Evolutionary conservation across 805 yeast species (phyloP).

Genomic region (Candida morakotiae): DNA sequence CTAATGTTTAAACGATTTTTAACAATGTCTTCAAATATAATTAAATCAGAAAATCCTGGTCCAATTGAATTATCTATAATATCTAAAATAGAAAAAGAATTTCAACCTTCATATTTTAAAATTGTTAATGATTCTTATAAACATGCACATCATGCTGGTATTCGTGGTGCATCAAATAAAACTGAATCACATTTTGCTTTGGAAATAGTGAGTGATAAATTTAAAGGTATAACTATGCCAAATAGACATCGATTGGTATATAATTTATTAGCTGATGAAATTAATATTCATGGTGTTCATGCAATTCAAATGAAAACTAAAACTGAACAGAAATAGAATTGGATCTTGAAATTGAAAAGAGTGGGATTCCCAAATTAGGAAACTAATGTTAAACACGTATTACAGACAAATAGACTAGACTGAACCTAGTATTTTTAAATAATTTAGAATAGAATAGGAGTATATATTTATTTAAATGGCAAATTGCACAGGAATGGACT

Average conservation of each 20-base stretch:
- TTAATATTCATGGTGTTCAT: slow-evolving; percentile 70
- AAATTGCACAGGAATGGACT: too few species aligned
- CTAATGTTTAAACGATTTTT: slow-evolving; percentile 8
- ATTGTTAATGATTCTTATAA: slow-evolving; percentile 80
- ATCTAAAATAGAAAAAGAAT: slow-evolving; percentile 36
- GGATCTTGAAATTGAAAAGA: too few species aligned
- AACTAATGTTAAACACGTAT: too few species aligned
- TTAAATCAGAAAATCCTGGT: slow-evolving; percentile 21
- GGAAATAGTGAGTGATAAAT: slow-evolving; percentile 65
- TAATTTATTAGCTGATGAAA: slow-evolving; percentile 64
- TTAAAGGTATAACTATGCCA: slow-evolving; percentile 63
- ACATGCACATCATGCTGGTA: slow-evolving; percentile 84
- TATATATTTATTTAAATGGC: too few species aligned
- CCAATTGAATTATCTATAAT: slow-evolving; percentile 50
- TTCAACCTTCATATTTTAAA: slow-evolving; percentile 44
- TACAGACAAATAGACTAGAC: too few species aligned
- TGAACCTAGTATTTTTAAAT: too few species aligned
- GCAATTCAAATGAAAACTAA: slow-evolving; percentile 84
- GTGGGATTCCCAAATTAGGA: too few species aligned
- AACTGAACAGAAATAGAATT: slow-evolving; percentile 39
- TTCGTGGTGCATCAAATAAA: slow-evolving; percentile 65
- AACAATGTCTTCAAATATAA: slow-evolving; percentile 8
- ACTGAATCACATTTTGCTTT: slow-evolving; percentile 82
- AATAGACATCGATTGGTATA: slow-evolving; percentile 77
- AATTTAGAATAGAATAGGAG: too few species aligned